Evolutionary conservation across 2,329 filamentous ascomycete genomes (phyloP).

Genomic region (Biscogniauxia marginata): DNA sequence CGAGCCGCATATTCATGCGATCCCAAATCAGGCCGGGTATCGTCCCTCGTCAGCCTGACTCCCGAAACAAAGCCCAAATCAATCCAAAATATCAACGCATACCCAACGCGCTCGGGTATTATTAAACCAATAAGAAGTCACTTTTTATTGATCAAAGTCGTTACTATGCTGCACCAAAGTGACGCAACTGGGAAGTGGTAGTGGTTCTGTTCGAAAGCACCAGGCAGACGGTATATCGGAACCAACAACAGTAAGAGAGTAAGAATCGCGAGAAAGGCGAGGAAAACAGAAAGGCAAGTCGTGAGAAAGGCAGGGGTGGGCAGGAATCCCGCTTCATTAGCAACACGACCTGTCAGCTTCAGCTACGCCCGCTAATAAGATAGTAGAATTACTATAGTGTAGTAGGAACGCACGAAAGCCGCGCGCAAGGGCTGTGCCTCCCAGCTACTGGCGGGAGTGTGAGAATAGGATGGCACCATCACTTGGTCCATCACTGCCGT

Average conservation of each 20-base stretch:
- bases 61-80: slow-evolving; percentile 6
- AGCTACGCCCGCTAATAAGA: background rate
- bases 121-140: background rate
- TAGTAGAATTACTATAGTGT: background rate
- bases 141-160: background rate
- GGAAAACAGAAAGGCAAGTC: slow-evolving; percentile 1
- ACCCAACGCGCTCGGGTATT: background rate
- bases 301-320: slow-evolving; percentile 1
- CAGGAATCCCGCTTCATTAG: background rate
- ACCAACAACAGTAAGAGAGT: background rate
- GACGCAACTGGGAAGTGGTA: background rate
- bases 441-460: slow-evolving; percentile 1
- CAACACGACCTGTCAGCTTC: background rate
- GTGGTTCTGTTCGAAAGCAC: slow-evolving; percentile 2
- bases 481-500: slow-evolving; percentile 4
- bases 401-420: background rate
- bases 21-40: slow-evolving; percentile 9
- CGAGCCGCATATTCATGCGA: slow-evolving; percentile 27
- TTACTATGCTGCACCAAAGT: background rate
- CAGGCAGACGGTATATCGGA: slow-evolving; percentile 3
- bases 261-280: slow-evolving; percentile 4
- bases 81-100: background rate
- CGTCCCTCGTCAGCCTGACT: slow-evolving; percentile 16
- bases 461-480: slow-evolving; percentile 19
- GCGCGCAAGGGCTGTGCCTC: slow-evolving; percentile 13